Evolutionary conservation across 2,329 filamentous ascomycete genomes (phyloP), one percentile per base, ranked within the genome.

Genomic region (Fusarium decemcellulare): DNA sequence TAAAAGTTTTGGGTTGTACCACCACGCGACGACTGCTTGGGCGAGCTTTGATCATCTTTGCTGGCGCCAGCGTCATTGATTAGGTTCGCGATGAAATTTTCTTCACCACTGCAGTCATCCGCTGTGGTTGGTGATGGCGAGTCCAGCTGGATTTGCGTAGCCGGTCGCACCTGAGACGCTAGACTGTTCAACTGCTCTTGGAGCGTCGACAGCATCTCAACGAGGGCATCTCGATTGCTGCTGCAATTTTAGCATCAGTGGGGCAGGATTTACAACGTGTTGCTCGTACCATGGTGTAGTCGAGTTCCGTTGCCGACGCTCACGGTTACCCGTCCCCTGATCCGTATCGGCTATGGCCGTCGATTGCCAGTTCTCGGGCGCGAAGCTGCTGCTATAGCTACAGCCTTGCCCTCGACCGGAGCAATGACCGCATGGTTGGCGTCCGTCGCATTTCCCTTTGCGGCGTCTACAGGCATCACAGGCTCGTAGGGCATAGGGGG

Each of bases 381-480:
- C 40, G 44, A 46, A 50, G 32, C 34, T 36, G 42, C 46, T 65
- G 23, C 44, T 56, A 42, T 59, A 73, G 36, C 43, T 58, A 40
- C 72, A 73, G 15, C 59, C 44, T 39, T 65, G 63, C 2, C 58
- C 61, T 12, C 70, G 58, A 6, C 59, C 57, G 29, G 44, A 23
- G 42, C 70, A 73, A 42, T 70, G 63, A 14, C 57, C 57, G 52
- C 72, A 74, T 16, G 71, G 71, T 30, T 72, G 57, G 14, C 55
- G 61, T 8, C 72, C 72, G 32, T 72, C 67, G 56, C 72, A 74
- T 63, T 66, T 68, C 10, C 71, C 72, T 58, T 74, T 74, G 23
- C 72, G 68, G 12, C 68, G 57, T 29, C 72, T 71, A 58, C 72
- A 74, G 3, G 64, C 64, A 46, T 73, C 70, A 59, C 72, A 74